phyloP scores from a whole-genome alignment of 2,329 filamentous ascomycete genomes.

The Epichloe festucae region DNA sequence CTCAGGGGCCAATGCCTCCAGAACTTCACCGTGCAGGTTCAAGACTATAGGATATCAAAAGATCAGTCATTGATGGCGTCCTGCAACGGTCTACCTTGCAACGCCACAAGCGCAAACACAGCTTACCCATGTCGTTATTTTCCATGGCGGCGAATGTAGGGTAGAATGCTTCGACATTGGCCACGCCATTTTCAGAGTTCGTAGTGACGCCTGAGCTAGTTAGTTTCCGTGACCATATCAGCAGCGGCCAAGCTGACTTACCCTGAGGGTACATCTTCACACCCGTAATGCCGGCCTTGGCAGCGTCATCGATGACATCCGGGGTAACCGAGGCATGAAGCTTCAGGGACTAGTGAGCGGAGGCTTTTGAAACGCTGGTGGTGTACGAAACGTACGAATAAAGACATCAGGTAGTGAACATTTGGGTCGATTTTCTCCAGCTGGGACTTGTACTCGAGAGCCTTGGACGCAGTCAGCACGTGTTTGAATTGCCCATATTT shows the following conservation, averaged over 20 bases:
- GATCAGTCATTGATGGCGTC: background rate
- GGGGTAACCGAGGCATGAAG: conserved; percentile 51
- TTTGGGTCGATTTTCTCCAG: conserved; percentile 47
- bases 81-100: background rate
- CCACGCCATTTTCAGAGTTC: conserved; percentile 55
- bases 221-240: background rate
- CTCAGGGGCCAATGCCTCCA: conserved; percentile 32
- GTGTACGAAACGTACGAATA: conserved; percentile 2
- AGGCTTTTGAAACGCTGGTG: background rate
- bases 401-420: conserved; percentile 60
- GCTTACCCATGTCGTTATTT: conserved; percentile 46
- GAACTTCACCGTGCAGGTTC: conserved; percentile 89
- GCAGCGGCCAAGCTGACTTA: background rate
- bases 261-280: conserved; percentile 56
- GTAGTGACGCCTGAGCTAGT: conserved; percentile 41
- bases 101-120: background rate
- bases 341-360: conserved; percentile 11
- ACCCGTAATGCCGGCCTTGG: conserved; percentile 55
- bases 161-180: conserved; percentile 55
- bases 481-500: conserved; percentile 5
- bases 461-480: conserved; percentile 27
- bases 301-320: conserved; percentile 59
- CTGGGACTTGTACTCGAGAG: conserved; percentile 51
- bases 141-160: conserved; percentile 86
- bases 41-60: conserved; percentile 36